Conservation (phyloP, 169 alveolate genomes). For the Plasmodium gaboni region DNA sequence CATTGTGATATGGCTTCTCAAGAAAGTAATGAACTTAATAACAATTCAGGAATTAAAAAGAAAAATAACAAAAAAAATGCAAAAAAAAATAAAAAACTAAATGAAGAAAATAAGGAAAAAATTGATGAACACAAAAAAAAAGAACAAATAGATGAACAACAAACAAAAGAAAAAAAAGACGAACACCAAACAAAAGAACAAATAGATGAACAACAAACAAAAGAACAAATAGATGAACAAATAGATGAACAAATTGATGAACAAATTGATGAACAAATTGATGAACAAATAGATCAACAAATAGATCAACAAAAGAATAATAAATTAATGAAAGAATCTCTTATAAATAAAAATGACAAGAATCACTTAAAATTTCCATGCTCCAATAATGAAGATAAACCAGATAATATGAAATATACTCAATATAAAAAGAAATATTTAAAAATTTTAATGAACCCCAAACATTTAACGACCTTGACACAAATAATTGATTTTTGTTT, state of each 20-base stretch:
- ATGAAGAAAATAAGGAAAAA: no score
- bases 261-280: neutral
- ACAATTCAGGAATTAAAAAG: no score
- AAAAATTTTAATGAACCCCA: slow-evolving; percentile 57
- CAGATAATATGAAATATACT: neutral
- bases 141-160: no score
- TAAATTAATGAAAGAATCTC: neutral
- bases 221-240: neutral
- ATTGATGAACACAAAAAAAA: no score
- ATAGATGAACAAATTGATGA: neutral
- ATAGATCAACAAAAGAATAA: neutral
- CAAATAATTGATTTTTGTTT: slow-evolving; percentile 68
- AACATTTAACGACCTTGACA: slow-evolving; percentile 64
- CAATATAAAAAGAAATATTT: slow-evolving; percentile 1
- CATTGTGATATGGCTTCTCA: no score
- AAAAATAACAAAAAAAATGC: no score
- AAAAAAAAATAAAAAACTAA: no score
- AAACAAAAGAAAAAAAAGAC: no score
- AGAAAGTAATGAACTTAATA: no score
- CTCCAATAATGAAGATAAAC: neutral
- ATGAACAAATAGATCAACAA: neutral
- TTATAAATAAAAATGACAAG: no score
- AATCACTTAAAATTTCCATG: no score
- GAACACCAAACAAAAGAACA: no score
- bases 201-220: neutral